Evolutionary conservation across 495 filamentous ascomycete genomes (phyloP), one percentile per base, ranked within the genome.

Genomic region (Hapsidospora chrysogenum): DNA sequence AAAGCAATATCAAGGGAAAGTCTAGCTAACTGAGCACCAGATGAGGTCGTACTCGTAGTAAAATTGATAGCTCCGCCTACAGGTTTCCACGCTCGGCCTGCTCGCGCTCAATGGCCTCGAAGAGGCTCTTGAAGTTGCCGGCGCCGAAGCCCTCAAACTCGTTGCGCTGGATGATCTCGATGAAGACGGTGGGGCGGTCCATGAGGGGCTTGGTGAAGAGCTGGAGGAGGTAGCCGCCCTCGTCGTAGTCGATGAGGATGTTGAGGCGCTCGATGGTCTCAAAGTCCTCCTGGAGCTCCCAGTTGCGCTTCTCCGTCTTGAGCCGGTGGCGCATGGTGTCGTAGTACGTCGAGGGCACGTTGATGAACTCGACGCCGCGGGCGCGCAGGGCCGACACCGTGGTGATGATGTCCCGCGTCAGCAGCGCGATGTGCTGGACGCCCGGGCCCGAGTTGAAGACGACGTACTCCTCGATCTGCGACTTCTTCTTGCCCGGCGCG

Each of bases 401-500:
- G 23, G 63, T 49, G 42, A 92, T 67, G 53, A 93, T 92, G 48
- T 93, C 71, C 19, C 56, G 48, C 1, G 85, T 93, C 5, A 74
- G 70, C 3, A 94, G 72, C 5, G 85, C 86, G 46, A 93, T 83
- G 57, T 93, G 84, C 59, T 95, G 86, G 0, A 94, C 84, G 9
- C 85, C 85, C 0, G 83, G 57, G 7, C 85, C 86, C 39, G 71
- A 66, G 60, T 87, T 89, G 58, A 85, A 93, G 47, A 80, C 64
- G 29, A 93, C 74, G 51, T 82, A 94, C 56, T 94, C 86, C 52
- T 92, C 85, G 48, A 95, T 94, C 57, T 95, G 86, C 2, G 72
- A 78, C 52, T 78, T 76, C 49, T 76, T 79, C 56, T 84, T 84
- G 33, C 85, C 86, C 28, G 71, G 65, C 0, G 86, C 85, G 2